Conservation (phyloP, 1,284 basidiomycete species). For the Wallemia ichthyophaga region DNA sequence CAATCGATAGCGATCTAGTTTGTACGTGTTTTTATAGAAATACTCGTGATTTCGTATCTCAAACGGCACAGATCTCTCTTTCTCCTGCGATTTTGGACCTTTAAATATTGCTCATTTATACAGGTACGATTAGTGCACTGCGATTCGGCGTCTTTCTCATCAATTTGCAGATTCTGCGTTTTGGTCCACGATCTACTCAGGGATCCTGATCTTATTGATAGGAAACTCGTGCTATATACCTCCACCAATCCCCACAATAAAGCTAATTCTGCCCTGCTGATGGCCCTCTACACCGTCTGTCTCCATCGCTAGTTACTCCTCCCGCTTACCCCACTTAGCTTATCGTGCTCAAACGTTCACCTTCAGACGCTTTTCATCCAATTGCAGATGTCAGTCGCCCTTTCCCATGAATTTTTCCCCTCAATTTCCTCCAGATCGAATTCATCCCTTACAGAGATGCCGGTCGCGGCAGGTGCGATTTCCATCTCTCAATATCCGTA, state of each 20-base stretch:
- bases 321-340: conserved; percentile 33
- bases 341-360: conserved; percentile 69
- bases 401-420: neutral
- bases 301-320: conserved; percentile 6
- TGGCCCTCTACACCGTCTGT: conserved; percentile 64
- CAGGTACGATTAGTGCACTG: conserved; percentile 4
- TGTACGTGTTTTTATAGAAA: conserved; percentile 13
- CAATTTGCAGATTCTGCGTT: conserved; percentile 41
- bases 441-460: conserved; percentile 91
- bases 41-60: neutral
- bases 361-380: conserved; percentile 81
- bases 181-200: conserved; percentile 62
- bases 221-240: conserved; percentile 65
- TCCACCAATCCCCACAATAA: conserved; percentile 55
- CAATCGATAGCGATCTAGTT: conserved; percentile 62
- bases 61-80: conserved; percentile 33
- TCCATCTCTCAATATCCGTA: conserved; percentile 55
- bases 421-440: conserved; percentile 22
- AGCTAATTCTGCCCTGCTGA: conserved; percentile 72
- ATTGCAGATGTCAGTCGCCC: conserved; percentile 29
- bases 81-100: conserved; percentile 85
- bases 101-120: conserved; percentile 74
- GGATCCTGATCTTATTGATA: conserved; percentile 33
- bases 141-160: neutral
- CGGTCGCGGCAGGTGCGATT: conserved; percentile 70